These are phyloP conservation scores for Amauroascus verrucosus DNA, from an alignment of 2,329 filamentous ascomycete species.

Conservation along the genomic window DNA sequence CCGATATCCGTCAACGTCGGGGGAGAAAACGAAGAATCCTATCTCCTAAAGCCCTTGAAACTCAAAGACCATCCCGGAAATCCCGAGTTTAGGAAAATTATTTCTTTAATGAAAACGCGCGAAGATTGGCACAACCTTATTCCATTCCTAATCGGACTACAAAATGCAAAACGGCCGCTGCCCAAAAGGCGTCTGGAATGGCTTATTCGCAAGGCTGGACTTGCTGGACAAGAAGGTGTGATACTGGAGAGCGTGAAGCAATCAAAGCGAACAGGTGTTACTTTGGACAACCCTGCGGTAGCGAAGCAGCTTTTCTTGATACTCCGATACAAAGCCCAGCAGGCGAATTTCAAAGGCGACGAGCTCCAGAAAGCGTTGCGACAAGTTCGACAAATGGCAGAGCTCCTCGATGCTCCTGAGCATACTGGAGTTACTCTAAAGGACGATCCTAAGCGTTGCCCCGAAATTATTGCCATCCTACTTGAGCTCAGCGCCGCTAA, in stretches of 20 bases:
- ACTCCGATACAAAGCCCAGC: slow-evolving; percentile 29
- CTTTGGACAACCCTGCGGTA: slow-evolving; percentile 23
- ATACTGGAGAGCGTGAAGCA: slow-evolving; percentile 32
- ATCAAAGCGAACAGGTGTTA: slow-evolving; percentile 28
- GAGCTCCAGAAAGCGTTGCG: slow-evolving; percentile 23
- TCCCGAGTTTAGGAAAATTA: slow-evolving; percentile 23
- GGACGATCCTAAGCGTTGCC: slow-evolving; percentile 31
- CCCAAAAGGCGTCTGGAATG: slow-evolving; percentile 24
- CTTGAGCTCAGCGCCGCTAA: slow-evolving; percentile 39
- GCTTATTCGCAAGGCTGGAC: slow-evolving; percentile 31
- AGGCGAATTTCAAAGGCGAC: slow-evolving; percentile 27
- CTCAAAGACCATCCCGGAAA: slow-evolving; percentile 27
- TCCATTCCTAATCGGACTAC: slow-evolving; percentile 33
- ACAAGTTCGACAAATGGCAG: slow-evolving; percentile 28
- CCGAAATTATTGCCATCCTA: slow-evolving; percentile 35
- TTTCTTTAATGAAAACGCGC: slow-evolving; percentile 30
- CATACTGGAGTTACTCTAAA: slow-evolving; percentile 21
- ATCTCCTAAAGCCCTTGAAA: slow-evolving; percentile 31
- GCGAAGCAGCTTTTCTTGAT: slow-evolving; percentile 30
- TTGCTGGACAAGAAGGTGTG: slow-evolving; percentile 27
- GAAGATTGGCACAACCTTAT: slow-evolving; percentile 35
- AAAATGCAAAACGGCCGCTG: slow-evolving; percentile 24
- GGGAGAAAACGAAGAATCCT: slow-evolving; percentile 27
- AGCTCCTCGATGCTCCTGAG: slow-evolving; percentile 29
- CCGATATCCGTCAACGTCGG: slow-evolving; percentile 34